Evolutionary conservation across 2,329 filamentous ascomycete genomes (phyloP).

Genomic region (Neonectria coccinea): DNA sequence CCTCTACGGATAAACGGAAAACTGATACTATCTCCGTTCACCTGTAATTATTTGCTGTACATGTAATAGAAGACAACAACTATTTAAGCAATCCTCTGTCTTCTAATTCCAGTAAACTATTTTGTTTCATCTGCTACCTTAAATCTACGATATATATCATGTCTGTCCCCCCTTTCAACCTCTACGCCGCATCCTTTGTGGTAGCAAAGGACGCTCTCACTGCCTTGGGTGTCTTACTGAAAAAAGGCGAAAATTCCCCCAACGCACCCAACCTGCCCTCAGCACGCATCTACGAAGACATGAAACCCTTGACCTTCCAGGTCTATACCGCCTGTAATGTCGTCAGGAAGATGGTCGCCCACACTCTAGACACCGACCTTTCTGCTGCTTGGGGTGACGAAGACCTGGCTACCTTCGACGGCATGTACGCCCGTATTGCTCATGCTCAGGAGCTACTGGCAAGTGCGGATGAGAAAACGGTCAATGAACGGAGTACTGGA

Average conservation of each 20-base stretch:
- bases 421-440: slow-evolving; percentile 48
- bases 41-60: neutral
- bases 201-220: neutral
- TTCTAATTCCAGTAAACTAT: neutral
- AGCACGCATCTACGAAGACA: slow-evolving; percentile 52
- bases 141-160: neutral
- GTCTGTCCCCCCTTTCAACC: neutral
- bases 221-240: neutral
- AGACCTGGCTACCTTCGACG: slow-evolving; percentile 49
- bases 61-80: neutral
- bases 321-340: slow-evolving; percentile 46
- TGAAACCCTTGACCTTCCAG: slow-evolving; percentile 55
- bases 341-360: slow-evolving; percentile 28
- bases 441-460: slow-evolving; percentile 42
- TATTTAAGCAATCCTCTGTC: neutral
- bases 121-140: neutral
- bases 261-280: slow-evolving; percentile 47
- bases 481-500: neutral
- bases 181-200: neutral
- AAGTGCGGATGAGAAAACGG: slow-evolving; percentile 44
- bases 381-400: slow-evolving; percentile 26
- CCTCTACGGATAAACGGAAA: neutral
- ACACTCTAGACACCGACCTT: neutral
- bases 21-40: neutral
- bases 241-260: slow-evolving; percentile 44